Evolutionary conservation across 805 yeast species (phyloP).

Genomic region (Metahyphopichia silvanorum): DNA sequence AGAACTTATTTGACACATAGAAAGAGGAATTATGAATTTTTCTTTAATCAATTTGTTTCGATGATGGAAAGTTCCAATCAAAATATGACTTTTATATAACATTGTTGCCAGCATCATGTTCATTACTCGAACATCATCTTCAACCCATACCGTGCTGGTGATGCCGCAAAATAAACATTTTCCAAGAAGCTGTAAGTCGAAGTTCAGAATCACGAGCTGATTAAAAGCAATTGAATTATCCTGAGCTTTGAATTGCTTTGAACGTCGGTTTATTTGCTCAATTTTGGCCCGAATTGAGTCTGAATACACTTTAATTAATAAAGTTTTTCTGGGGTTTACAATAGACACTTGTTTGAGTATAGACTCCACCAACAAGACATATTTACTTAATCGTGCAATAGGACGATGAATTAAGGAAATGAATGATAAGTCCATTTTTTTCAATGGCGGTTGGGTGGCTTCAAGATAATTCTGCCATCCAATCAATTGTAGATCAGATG

Average conservation of each 20-base stretch:
- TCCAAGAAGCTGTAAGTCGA: slow-evolving; percentile 31
- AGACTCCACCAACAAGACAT: slow-evolving; percentile 48
- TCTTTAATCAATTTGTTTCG: slow-evolving; percentile 18
- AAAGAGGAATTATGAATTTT: slow-evolving; percentile 47
- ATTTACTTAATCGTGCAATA: slow-evolving; percentile 46
- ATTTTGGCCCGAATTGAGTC: slow-evolving; percentile 11
- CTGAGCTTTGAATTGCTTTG: slow-evolving; percentile 17
- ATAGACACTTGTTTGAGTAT: slow-evolving; percentile 22
- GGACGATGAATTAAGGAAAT: slow-evolving; percentile 54
- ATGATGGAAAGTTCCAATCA: slow-evolving; percentile 36
- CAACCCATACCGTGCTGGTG: slow-evolving; percentile 37
- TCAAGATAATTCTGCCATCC: slow-evolving; percentile 38
- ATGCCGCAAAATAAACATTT: slow-evolving; percentile 43
- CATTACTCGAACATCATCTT: slow-evolving; percentile 8
- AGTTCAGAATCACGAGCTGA: too few relatives aligned
- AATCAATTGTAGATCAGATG: slow-evolving; percentile 6
- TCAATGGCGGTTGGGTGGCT: slow-evolving; percentile 36
- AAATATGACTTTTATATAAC: slow-evolving; percentile 50
- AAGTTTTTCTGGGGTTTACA: slow-evolving; percentile 11
- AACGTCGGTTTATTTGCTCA: slow-evolving; percentile 20
- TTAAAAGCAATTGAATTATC: slow-evolving; percentile 10
- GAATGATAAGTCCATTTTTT: slow-evolving; percentile 48
- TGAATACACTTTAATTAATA: too few relatives aligned
- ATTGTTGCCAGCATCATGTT: slow-evolving; percentile 29
- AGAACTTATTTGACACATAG: slow-evolving; percentile 23